These are phyloP conservation scores for Xylaria sp. DNA, from an alignment of 2,329 filamentous ascomycete genomes.

Conservation along the genomic window DNA sequence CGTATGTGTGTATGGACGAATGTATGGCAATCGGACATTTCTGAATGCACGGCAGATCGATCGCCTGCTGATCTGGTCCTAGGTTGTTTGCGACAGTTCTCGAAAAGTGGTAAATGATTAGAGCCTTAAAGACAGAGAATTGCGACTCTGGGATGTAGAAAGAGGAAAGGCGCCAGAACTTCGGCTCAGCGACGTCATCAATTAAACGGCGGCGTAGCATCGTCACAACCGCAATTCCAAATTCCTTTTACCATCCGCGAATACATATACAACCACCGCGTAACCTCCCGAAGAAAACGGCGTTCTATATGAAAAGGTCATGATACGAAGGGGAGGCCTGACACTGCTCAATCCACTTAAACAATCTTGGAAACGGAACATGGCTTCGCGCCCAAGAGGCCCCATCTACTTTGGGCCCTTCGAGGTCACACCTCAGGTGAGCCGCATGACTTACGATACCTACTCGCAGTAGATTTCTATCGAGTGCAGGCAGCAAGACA, in stretches of 20 bases:
- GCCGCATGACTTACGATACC: slow-evolving; percentile 13
- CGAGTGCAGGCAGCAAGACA: neutral
- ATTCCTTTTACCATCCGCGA: slow-evolving; percentile 2
- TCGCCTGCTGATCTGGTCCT: too few species aligned
- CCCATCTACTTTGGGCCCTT: slow-evolving; percentile 73
- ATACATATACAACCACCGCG: too few species aligned
- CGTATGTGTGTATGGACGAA: too few species aligned
- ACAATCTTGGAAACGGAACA: slow-evolving; percentile 12
- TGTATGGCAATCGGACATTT: too few species aligned
- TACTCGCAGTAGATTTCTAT: neutral
- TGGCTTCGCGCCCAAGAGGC: slow-evolving; percentile 18
- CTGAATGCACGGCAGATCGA: too few species aligned
- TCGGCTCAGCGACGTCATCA: slow-evolving; percentile 18
- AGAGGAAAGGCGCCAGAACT: slow-evolving; percentile 15
- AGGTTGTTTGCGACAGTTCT: slow-evolving; percentile 1
- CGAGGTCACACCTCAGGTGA: slow-evolving; percentile 73
- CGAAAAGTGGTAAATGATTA: slow-evolving; percentile 1
- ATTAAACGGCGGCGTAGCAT: slow-evolving; percentile 2
- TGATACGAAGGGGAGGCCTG: slow-evolving; percentile 19
- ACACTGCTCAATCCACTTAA: slow-evolving; percentile 13
- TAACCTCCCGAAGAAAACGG: too few species aligned
- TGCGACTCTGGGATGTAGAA: slow-evolving; percentile 5
- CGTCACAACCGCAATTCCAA: slow-evolving; percentile 6
- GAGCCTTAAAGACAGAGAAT: too few species aligned
- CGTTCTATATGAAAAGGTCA: slow-evolving; percentile 20